Evolutionary conservation across 2,329 filamentous ascomycete species (phyloP).

Genomic region (Aspergillus chevalieri): DNA sequence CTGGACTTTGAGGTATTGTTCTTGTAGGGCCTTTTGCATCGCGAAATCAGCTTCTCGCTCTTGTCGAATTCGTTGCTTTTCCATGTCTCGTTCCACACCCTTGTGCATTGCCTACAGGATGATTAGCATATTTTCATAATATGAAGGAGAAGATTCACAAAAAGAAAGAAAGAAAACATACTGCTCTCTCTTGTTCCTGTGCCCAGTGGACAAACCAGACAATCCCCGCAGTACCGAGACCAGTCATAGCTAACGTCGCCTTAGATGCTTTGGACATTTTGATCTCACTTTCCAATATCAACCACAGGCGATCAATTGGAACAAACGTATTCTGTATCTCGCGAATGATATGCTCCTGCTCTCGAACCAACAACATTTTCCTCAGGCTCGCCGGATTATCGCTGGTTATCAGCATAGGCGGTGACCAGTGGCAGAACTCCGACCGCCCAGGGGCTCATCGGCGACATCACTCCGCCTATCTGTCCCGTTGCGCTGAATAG

Average conservation of each 20-base stretch:
- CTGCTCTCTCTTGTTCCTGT: slow-evolving; percentile 75
- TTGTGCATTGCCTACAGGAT: slow-evolving; percentile 73
- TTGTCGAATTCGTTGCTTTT: slow-evolving; percentile 81
- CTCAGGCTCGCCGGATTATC: slow-evolving; percentile 1
- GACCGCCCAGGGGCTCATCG: slow-evolving; percentile 29
- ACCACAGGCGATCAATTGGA: neutral
- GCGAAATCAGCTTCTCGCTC: slow-evolving; percentile 94
- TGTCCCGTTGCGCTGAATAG: slow-evolving; percentile 5
- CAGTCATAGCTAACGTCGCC: slow-evolving; percentile 71
- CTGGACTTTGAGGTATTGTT: slow-evolving; percentile 86
- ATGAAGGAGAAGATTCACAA: neutral
- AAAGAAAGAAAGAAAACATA: slow-evolving; percentile 42
- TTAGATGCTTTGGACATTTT: slow-evolving; percentile 90
- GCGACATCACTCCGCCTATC: slow-evolving; percentile 17
- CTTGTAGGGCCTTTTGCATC: slow-evolving; percentile 75
- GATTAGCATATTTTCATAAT: slow-evolving; percentile 6
- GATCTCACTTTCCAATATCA: neutral
- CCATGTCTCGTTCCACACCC: slow-evolving; percentile 89
- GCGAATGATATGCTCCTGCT: neutral
- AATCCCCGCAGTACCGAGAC: slow-evolving; percentile 67
- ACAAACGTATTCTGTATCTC: neutral
- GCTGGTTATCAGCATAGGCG: slow-evolving; percentile 23
- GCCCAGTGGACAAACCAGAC: slow-evolving; percentile 84
- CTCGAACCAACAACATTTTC: neutral
- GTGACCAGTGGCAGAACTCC: slow-evolving; percentile 28